A percentile compares a stretch with the other conserved stretches of the same genome.
Evolutionary conservation across 148 eudicot genomes (phyloP).

Genomic region (Selenicereus undatus): DNA sequence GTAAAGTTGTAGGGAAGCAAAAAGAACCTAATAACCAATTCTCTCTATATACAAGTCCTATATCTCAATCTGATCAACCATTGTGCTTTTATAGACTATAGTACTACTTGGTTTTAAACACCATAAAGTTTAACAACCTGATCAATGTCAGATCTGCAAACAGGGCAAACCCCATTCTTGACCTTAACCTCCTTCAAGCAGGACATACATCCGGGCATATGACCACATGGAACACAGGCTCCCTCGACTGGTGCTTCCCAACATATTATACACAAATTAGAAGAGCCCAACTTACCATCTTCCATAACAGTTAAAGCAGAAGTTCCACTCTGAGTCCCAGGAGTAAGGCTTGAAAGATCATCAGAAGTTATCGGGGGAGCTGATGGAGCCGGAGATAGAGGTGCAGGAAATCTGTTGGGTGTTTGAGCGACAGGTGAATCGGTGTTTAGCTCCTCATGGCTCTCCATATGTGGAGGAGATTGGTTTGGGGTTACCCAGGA

Average conservation of each 20-base stretch:
- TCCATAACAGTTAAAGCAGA: not conserved
- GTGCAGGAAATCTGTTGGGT: not conserved
- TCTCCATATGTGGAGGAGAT: conserved; percentile 9
- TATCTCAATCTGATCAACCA: not conserved
- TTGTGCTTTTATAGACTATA: too few species aligned
- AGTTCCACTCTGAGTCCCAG: not conserved
- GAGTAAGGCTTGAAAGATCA: not conserved
- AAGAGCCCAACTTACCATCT: not conserved
- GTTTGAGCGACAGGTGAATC: not conserved
- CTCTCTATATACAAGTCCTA: not conserved
- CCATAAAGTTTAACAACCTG: conserved; percentile 46
- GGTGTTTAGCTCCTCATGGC: not conserved
- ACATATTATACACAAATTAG: conserved; percentile 42
- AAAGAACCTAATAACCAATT: not conserved
- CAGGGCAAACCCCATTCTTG: conserved; percentile 44
- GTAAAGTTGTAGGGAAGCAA: not conserved
- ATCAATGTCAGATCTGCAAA: conserved; percentile 45
- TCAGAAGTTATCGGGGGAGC: conserved; percentile 32
- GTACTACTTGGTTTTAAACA: not conserved
- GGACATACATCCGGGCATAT: conserved; percentile 51
- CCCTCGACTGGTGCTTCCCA: conserved; percentile 61
- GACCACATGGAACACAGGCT: conserved; percentile 69
- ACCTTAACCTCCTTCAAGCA: conserved; percentile 48
- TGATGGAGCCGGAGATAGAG: conserved; percentile 29
- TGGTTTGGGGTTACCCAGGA: conserved; percentile 15